Evolutionary conservation across 2,329 filamentous ascomycete species (phyloP).

Genomic region (Clathrospora elynae): DNA sequence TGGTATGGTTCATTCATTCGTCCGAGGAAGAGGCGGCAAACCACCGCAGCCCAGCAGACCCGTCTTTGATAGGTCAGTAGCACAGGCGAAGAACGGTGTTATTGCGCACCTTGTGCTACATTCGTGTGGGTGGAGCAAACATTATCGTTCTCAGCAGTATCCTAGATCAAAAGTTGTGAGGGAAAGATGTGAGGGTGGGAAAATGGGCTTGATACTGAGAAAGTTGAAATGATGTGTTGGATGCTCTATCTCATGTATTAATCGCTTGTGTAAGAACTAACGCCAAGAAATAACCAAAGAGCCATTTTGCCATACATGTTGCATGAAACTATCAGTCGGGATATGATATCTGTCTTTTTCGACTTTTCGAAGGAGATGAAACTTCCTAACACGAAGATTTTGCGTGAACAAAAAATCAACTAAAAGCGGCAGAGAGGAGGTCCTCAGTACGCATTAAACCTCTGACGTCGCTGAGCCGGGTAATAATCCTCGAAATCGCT

Average conservation of each 20-base stretch:
- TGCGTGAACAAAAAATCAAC: not conserved
- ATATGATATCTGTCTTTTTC: no score
- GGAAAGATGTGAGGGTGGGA: no score
- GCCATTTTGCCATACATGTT: no score
- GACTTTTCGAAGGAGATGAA: no score
- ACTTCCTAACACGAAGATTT: no score
- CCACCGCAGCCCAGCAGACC: not conserved
- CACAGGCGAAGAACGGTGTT: conserved; percentile 1
- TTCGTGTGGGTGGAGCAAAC: conserved; percentile 5
- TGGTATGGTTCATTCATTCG: conserved; percentile 3
- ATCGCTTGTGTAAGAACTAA: no score
- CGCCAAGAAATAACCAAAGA: no score
- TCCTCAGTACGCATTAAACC: not conserved
- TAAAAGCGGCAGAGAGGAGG: not conserved
- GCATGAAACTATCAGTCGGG: no score
- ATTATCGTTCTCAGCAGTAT: not conserved
- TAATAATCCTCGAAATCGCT: conserved; percentile 4
- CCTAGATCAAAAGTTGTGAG: no score
- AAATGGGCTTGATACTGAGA: no score
- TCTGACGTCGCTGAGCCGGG: not conserved
- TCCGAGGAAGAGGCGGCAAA: not conserved
- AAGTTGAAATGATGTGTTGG: no score
- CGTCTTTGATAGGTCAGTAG: conserved; percentile 1
- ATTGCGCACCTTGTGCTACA: not conserved
- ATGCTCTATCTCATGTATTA: no score